Percentiles rank a stretch among this genome's conserved stretches.
Evolutionary conservation across 441 rosid genomes (phyloP).

Genomic region (Francoa sonchifolia): DNA sequence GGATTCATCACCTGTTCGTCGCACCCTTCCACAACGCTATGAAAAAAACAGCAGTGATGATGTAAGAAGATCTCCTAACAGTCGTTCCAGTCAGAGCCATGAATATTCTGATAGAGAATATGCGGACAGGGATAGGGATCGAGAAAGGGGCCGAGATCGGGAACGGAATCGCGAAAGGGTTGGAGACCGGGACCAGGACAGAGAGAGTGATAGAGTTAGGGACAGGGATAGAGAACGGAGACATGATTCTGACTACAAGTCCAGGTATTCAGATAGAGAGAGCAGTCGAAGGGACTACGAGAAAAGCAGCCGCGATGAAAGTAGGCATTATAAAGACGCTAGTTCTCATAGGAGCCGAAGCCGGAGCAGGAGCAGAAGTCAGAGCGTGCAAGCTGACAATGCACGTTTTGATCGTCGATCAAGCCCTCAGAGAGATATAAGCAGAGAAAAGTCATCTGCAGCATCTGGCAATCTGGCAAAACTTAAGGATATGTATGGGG

Average conservation of each 20-base stretch:
- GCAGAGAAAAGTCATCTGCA: slow-evolving; percentile 29
- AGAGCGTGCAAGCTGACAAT: slow-evolving; percentile 37
- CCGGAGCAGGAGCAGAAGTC: slow-evolving; percentile 59
- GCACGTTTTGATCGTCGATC: slow-evolving; percentile 33
- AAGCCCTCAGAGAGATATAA: slow-evolving; percentile 37
- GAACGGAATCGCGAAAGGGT: slow-evolving; percentile 16
- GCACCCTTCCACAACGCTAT: slow-evolving; percentile 51
- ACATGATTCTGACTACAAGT: slow-evolving; percentile 45
- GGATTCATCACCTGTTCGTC: slow-evolving; percentile 93
- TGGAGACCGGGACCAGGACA: slow-evolving; percentile 11
- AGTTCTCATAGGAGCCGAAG: slow-evolving; percentile 25
- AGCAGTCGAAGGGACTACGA: slow-evolving; percentile 37
- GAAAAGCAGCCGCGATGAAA: slow-evolving; percentile 21
- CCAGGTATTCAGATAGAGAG: slow-evolving; percentile 40
- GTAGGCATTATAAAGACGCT: slow-evolving; percentile 29
- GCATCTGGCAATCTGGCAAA: slow-evolving; percentile 72
- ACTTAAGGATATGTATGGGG: slow-evolving; percentile 86
- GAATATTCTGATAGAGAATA: slow-evolving; percentile 53
- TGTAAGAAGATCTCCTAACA: slow-evolving; percentile 48
- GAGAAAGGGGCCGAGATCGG: slow-evolving; percentile 20
- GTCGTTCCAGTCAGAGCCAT: slow-evolving; percentile 47
- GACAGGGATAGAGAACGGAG: slow-evolving; percentile 41
- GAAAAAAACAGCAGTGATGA: slow-evolving; percentile 45
- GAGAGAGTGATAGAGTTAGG: slow-evolving; percentile 14
- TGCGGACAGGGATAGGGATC: slow-evolving; percentile 12